phyloP scores from a whole-genome alignment of 805 yeast genomes.

The Diddensiella transvaalensis region DNA sequence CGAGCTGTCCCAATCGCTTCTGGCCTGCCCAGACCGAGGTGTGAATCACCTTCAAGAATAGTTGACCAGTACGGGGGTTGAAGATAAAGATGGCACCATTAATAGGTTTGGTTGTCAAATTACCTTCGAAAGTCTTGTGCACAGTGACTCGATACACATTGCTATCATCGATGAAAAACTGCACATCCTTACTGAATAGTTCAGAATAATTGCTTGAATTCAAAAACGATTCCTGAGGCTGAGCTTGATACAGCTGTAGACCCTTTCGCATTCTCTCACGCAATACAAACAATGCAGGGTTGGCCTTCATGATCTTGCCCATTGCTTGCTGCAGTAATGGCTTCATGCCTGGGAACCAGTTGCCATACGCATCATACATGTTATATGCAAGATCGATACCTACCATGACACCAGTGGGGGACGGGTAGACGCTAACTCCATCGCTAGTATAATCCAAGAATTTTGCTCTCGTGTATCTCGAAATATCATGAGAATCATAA shows the following conservation, averaged over 20 bases:
- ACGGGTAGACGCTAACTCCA: conserved; percentile 78
- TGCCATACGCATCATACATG: conserved; percentile 94
- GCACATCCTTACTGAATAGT: conserved; percentile 76
- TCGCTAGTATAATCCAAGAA: conserved; percentile 91
- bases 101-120: conserved; percentile 83
- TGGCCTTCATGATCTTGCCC: conserved; percentile 90
- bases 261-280: conserved; percentile 95
- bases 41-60: conserved; percentile 84
- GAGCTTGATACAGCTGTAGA: conserved; percentile 86
- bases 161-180: conserved; percentile 87
- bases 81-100: conserved; percentile 90
- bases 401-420: conserved; percentile 86
- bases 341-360: conserved; percentile 95
- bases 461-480: conserved; percentile 89
- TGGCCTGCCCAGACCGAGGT: conserved; percentile 98
- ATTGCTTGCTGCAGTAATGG: conserved; percentile 86
- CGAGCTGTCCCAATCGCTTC: conserved; percentile 83
- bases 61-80: conserved; percentile 87
- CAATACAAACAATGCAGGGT: conserved; percentile 86
- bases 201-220: conserved; percentile 89
- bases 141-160: conserved; percentile 91
- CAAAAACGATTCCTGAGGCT: conserved; percentile 86
- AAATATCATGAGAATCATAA: conserved; percentile 94
- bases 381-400: conserved; percentile 93
- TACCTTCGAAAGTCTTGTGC: conserved; percentile 90